Conservation (phyloP, 345 rosid species). For the Microthlaspi erraticum region DNA sequence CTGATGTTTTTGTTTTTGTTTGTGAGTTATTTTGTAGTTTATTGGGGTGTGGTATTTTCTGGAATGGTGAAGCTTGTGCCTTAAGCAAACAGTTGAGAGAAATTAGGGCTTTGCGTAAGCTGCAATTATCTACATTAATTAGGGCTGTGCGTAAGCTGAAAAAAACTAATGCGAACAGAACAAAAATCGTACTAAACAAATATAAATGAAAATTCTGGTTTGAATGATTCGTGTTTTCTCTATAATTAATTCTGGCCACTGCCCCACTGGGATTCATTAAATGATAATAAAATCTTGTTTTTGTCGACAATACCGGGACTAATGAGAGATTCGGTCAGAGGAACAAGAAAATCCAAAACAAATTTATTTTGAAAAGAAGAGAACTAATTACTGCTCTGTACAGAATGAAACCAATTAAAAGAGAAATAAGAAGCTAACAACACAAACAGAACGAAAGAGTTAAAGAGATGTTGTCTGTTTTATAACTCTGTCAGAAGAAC, state of each 20-base stretch:
- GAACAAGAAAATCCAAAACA: neutral
- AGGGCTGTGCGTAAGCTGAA: neutral
- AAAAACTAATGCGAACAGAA: neutral
- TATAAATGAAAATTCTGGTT: neutral
- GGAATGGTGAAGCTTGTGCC: slow-evolving; percentile 3
- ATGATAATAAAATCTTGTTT: neutral
- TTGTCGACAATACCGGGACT: neutral
- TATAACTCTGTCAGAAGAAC: slow-evolving; percentile 23
- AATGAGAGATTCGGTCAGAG: neutral
- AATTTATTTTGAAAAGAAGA: neutral
- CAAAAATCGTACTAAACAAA: neutral
- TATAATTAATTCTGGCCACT: neutral
- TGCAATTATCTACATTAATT: neutral
- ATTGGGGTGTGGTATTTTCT: slow-evolving; percentile 21
- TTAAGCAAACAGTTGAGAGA: slow-evolving; percentile 24
- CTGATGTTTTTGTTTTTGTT: slow-evolving; percentile 10
- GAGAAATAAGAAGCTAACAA: neutral
- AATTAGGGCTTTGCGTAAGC: slow-evolving; percentile 1
- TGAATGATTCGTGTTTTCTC: neutral
- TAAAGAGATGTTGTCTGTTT: slow-evolving; percentile 9
- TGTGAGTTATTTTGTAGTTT: slow-evolving; percentile 37
- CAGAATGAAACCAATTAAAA: neutral
- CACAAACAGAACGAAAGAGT: neutral
- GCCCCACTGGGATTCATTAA: neutral
- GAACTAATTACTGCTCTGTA: neutral